Evolutionary conservation across 495 filamentous ascomycete genomes (phyloP).

Genomic region (Pseudomonodictys pantanalensis): DNA sequence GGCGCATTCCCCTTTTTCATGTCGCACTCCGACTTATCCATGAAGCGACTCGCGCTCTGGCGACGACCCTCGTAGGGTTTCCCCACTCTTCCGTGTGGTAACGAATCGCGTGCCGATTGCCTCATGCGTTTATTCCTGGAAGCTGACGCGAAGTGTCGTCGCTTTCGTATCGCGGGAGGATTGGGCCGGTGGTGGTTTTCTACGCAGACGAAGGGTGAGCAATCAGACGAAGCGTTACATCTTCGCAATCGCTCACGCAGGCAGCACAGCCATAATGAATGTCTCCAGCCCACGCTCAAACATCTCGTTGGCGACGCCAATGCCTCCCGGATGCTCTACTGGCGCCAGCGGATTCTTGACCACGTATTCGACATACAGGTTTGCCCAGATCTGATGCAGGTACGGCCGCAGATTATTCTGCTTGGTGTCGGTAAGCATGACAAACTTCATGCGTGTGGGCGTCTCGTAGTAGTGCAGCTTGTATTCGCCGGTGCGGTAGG

Average conservation of each 20-base stretch:
- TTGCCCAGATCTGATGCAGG: slow-evolving; percentile 97
- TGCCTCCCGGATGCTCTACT: slow-evolving; percentile 80
- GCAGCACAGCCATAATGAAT: slow-evolving; percentile 53
- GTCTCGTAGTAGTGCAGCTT: slow-evolving; percentile 99
- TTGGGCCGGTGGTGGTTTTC: no score
- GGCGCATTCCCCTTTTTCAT: no score
- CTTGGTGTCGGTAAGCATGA: slow-evolving; percentile 91
- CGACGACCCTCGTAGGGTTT: no score
- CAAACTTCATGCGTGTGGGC: slow-evolving; percentile 88
- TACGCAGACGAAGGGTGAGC: neutral
- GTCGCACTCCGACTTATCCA: no score
- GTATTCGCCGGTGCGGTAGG: slow-evolving; percentile 86
- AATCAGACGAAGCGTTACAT: neutral
- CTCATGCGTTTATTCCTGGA: no score
- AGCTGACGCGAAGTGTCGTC: no score
- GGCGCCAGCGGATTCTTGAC: slow-evolving; percentile 93
- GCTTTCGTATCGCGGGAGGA: no score
- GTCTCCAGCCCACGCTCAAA: slow-evolving; percentile 90
- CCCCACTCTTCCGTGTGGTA: no score
- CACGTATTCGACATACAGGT: slow-evolving; percentile 94
- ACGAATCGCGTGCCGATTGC: no score
- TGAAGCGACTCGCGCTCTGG: no score
- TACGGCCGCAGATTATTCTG: slow-evolving; percentile 87
- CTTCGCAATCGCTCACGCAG: slow-evolving; percentile 3
- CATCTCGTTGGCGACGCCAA: slow-evolving; percentile 88